Conservation (phyloP, 78 protist genomes). For the Tieghemostelium lacteum region DNA sequence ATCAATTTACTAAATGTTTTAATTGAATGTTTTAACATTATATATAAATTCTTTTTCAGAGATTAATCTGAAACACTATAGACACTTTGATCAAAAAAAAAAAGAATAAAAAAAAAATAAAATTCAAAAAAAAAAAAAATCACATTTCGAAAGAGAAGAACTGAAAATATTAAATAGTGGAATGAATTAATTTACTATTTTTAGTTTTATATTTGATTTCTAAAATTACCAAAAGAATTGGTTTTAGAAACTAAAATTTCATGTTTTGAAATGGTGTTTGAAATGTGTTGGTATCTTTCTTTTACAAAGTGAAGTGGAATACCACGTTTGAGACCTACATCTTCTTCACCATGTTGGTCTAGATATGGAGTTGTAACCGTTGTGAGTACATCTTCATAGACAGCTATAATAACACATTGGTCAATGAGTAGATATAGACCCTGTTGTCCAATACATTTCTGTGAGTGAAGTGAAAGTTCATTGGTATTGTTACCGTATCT, state of each 20-base stretch:
- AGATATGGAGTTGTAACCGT: slow-evolving; percentile 1
- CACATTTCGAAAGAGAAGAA: no score
- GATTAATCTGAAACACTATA: no score
- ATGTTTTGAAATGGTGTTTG: background rate
- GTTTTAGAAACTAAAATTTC: background rate
- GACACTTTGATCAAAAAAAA: no score
- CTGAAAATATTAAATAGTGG: no score
- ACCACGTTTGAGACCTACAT: slow-evolving; percentile 10
- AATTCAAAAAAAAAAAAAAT: no score
- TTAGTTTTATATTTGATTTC: no score
- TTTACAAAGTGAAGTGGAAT: background rate
- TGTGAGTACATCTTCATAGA: background rate
- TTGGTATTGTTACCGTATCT: background rate
- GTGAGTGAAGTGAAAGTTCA: slow-evolving; percentile 5
- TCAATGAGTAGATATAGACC: slow-evolving; percentile 11
- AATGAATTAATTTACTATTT: no score
- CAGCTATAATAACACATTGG: background rate
- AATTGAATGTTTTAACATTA: no score
- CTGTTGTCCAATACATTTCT: slow-evolving; percentile 15
- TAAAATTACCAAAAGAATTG: no score
- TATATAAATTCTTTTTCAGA: no score
- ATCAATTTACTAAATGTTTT: no score
- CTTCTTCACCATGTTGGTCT: slow-evolving; percentile 55
- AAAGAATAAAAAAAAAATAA: no score
- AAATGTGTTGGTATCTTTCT: background rate